phyloP scores from a whole-genome alignment of 805 yeast genomes.

The Pichia insulana region DNA sequence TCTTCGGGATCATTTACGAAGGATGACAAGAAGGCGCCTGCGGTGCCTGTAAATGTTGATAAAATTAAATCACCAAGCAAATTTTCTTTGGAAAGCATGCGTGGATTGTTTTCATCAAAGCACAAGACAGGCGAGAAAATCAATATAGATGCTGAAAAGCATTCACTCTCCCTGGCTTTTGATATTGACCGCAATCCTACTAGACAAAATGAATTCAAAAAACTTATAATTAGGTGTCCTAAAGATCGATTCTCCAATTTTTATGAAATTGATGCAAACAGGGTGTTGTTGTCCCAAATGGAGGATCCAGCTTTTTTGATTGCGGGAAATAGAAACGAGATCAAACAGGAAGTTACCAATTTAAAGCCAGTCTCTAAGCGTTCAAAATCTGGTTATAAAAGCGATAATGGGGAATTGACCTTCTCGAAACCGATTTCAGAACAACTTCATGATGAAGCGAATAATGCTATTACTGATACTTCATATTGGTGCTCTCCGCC shows the following conservation, averaged over 20 bases:
- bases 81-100: conserved; percentile 19
- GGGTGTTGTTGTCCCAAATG: conserved; percentile 18
- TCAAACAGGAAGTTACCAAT: not conserved
- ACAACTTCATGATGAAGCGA: conserved; percentile 1
- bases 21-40: conserved; percentile 1
- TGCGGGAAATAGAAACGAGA: not conserved
- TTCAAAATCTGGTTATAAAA: not conserved
- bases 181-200: conserved; percentile 9
- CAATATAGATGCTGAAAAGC: not conserved
- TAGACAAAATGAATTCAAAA: conserved; percentile 21
- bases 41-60: conserved; percentile 11
- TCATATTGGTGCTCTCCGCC: conserved; percentile 74
- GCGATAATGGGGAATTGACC: not conserved
- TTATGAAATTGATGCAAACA: conserved; percentile 26
- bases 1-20: conserved; percentile 11
- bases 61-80: conserved; percentile 18
- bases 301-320: not conserved
- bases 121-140: too few relatives aligned
- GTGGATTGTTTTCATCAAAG: conserved; percentile 26
- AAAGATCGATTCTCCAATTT: conserved; percentile 20
- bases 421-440: conserved; percentile 5
- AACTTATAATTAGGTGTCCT: conserved; percentile 20
- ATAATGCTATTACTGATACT: not conserved
- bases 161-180: not conserved
- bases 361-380: conserved; percentile 6